Evolutionary conservation across 2,329 filamentous ascomycete genomes (phyloP).

Genomic region (Calcarisporium arbuscula): DNA sequence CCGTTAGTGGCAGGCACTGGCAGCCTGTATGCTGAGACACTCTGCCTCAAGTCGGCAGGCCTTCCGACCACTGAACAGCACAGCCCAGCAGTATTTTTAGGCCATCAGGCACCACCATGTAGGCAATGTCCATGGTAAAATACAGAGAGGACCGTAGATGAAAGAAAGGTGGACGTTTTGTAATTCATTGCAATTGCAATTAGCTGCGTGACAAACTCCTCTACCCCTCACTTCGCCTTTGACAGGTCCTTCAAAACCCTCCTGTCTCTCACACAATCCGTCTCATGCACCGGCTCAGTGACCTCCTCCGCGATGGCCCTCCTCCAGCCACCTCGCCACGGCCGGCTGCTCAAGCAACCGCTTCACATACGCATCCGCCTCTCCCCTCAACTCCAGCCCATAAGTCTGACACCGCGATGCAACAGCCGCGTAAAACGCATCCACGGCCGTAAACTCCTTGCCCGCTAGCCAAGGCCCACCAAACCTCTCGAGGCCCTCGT

Average conservation of each 20-base stretch:
- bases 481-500: constrained; percentile 30
- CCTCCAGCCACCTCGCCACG: constrained; percentile 31
- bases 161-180: no score
- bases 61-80: no score
- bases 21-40: no score
- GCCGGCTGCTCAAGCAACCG: constrained; percentile 26
- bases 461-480: constrained; percentile 36
- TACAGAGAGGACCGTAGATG: no score
- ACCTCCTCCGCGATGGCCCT: constrained; percentile 29
- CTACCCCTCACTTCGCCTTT: constrained; percentile 7
- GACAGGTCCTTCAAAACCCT: constrained; percentile 24
- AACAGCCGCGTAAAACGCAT: constrained; percentile 37
- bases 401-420: constrained; percentile 33
- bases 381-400: constrained; percentile 22
- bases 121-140: no score
- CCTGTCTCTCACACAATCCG: constrained; percentile 26
- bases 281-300: constrained; percentile 29
- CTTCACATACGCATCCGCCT: constrained; percentile 26
- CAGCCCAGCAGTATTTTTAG: no score
- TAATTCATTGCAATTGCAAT: no score
- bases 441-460: constrained; percentile 27
- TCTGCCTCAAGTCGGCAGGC: no score
- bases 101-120: no score
- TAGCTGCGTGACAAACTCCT: no score
- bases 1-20: no score